phyloP scores from a whole-genome alignment of 2,329 filamentous ascomycete species.

The Trichophaea hybrida region DNA sequence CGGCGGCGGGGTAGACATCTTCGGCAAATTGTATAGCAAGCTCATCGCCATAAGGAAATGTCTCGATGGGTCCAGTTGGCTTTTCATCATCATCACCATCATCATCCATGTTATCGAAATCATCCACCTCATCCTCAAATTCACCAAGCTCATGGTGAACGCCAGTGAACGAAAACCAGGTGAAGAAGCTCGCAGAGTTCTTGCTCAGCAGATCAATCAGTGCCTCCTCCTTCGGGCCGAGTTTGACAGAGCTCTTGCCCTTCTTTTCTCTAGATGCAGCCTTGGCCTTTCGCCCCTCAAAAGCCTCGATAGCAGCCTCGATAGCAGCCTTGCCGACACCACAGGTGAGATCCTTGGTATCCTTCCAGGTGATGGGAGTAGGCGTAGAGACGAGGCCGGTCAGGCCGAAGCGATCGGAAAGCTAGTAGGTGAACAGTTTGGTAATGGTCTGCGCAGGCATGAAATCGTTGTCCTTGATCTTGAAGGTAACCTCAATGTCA shows the following conservation, averaged over 20 bases:
- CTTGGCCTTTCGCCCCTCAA: constrained; percentile 44
- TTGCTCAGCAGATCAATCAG: constrained; percentile 40
- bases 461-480: constrained; percentile 66
- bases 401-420: constrained; percentile 42
- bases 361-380: constrained; percentile 76
- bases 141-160: constrained; percentile 31
- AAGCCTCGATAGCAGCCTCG: too few species aligned
- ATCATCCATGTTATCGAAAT: constrained; percentile 39
- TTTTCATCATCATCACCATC: constrained; percentile 47
- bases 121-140: constrained; percentile 37
- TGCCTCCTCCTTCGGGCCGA: constrained; percentile 38
- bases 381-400: constrained; percentile 74
- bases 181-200: constrained; percentile 26
- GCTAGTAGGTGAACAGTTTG: constrained; percentile 84
- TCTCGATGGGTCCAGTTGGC: constrained; percentile 60
- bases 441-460: constrained; percentile 66
- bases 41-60: constrained; percentile 77
- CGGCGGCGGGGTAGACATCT: constrained; percentile 75
- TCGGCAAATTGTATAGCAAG: constrained; percentile 68
- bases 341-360: constrained; percentile 65
- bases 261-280: constrained; percentile 23
- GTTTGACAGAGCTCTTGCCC: constrained; percentile 29
- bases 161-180: constrained; percentile 26
- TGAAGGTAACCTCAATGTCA: constrained; percentile 50
- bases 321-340: constrained; percentile 63